Evolutionary conservation across 2,329 filamentous ascomycete species (phyloP), one percentile per base, ranked within the genome.

Genomic region (Blastomyces emzantsi): DNA sequence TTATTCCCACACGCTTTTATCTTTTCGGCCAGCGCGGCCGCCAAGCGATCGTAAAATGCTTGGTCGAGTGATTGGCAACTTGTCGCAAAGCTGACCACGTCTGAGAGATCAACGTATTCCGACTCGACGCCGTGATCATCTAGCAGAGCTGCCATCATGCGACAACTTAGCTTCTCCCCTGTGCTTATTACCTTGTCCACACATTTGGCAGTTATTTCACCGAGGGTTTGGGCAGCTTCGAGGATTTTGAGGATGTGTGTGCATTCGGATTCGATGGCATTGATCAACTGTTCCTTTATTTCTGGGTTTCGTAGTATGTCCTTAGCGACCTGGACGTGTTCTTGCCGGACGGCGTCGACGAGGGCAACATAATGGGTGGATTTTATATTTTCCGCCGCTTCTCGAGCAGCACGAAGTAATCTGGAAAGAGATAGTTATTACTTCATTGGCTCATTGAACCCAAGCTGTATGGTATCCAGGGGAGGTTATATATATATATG

Each of bases 121-220:
- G 94, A 89, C 56, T 90, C 87, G 4, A 96, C 87, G 22, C 90
- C 88, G 70, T 84, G 82, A 71, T 96, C 92, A 73, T 89, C 86
- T 67, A 99, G 78, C 65, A 97, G 77, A 6, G 89, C 87, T 28
- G 93, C 85, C 89, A 99, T 92, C 75, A 94, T 94, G 41, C 88
- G 85, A 76, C 93, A 97, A 77, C 91, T 95, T 69, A 99, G 81
- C 79, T 96, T 97, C 82, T 99, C 94, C 63, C 94, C 94, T 69
- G 94, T 92, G 74, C 92, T 95, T 66, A 97, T 88, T 66, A 99
- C 90, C 69, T 93, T 89, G 72, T 94, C 90, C 74, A 92, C 90
- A 64, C 87, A 88, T 70, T 88, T 83, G 6, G 88, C 84, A 73
- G 90, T 90, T 71, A 92, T 89, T 74, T 92, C 89, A 30, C 79